Evolutionary conservation across 768 basidiomycete species (phyloP).

Genomic region (Imleria badia): DNA sequence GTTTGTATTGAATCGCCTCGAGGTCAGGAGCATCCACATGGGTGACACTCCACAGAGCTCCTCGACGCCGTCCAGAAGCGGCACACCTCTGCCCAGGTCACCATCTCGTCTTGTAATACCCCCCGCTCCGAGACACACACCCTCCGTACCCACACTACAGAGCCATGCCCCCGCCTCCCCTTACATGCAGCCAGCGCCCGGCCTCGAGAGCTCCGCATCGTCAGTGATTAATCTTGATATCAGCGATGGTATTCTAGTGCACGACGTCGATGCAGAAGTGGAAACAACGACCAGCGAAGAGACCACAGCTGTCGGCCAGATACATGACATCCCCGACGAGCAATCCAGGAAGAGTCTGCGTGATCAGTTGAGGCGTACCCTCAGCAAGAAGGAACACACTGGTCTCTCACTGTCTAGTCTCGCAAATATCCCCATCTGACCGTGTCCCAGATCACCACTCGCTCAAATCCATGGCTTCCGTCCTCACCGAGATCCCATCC

Average conservation of each 20-base stretch:
- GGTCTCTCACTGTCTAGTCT: slow-evolving; percentile 35
- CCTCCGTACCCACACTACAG: slow-evolving; percentile 57
- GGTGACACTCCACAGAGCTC: slow-evolving; percentile 26
- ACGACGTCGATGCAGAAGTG: slow-evolving; percentile 65
- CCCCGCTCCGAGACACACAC: slow-evolving; percentile 48
- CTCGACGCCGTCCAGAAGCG: slow-evolving; percentile 36
- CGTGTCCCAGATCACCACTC: slow-evolving; percentile 11
- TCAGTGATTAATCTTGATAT: slow-evolving; percentile 68
- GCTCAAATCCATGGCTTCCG: slow-evolving; percentile 13
- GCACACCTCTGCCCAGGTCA: slow-evolving; percentile 38
- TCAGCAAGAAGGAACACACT: slow-evolving; percentile 50
- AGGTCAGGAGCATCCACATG: slow-evolving; percentile 13
- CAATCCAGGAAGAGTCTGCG: slow-evolving; percentile 63
- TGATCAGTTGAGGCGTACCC: slow-evolving; percentile 68
- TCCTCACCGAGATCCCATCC: slow-evolving; percentile 38
- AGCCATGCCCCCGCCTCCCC: slow-evolving; percentile 42
- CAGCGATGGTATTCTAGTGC: slow-evolving; percentile 67
- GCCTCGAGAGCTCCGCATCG: slow-evolving; percentile 64
- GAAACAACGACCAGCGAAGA: slow-evolving; percentile 57
- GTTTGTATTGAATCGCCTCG: slow-evolving; percentile 12
- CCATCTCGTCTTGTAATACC: slow-evolving; percentile 57
- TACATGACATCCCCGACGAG: slow-evolving; percentile 48
- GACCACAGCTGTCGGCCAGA: slow-evolving; percentile 44
- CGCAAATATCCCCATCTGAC: slow-evolving; percentile 10
- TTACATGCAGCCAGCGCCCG: slow-evolving; percentile 31